A percentile compares a stretch with the other conserved stretches of the same genome.
Conservation (phyloP, 352 stramenopile genomes). For the Pythium brachiatum region DNA sequence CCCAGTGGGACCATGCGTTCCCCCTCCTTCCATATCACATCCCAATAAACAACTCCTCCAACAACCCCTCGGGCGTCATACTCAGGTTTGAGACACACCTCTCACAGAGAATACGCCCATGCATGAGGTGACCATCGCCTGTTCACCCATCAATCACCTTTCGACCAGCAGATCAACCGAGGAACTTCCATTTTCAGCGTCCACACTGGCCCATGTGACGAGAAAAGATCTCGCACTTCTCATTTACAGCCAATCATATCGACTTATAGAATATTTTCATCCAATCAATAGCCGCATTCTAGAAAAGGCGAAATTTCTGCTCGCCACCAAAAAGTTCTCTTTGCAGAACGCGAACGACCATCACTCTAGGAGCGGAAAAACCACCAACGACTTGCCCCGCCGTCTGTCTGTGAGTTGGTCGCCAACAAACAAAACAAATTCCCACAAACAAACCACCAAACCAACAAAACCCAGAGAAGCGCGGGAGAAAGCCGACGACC, state of each 20-base stretch:
- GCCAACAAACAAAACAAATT: not conserved
- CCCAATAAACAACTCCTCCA: not conserved
- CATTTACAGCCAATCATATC: not conserved
- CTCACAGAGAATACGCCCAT: too few relatives aligned
- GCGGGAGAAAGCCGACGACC: constrained; percentile 6
- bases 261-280: not conserved
- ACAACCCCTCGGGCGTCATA: too few relatives aligned
- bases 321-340: not conserved
- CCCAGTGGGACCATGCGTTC: not conserved
- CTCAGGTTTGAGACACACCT: too few relatives aligned
- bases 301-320: not conserved
- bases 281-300: not conserved
- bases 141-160: not conserved
- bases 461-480: constrained; percentile 12
- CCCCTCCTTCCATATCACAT: not conserved
- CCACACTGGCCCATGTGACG: not conserved
- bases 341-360: constrained; percentile 2
- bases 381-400: constrained; percentile 2
- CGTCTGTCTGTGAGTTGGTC: constrained; percentile 6
- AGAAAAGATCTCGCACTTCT: not conserved
- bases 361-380: constrained; percentile 24
- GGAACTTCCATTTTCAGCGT: not conserved
- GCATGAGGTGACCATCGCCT: too few relatives aligned
- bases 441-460: not conserved
- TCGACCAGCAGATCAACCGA: not conserved